Conservation (phyloP, 2,329 filamentous ascomycete genomes). For the Monilinia fructicola region DNA sequence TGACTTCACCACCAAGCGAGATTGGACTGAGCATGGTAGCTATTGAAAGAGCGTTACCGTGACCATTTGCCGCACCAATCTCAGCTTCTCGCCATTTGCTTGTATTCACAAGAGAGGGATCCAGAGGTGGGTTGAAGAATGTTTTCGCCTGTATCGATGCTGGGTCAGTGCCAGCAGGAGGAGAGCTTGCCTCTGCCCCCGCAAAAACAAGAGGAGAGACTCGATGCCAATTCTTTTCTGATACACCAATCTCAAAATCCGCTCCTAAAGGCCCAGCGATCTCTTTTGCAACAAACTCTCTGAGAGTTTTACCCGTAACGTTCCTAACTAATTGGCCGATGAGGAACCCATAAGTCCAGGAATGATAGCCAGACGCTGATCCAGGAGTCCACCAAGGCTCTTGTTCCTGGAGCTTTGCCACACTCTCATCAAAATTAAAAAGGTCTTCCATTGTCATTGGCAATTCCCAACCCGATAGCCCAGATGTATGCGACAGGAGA, state of each 20-base stretch:
- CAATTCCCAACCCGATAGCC: neutral
- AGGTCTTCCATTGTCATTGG: neutral
- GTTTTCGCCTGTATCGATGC: neutral
- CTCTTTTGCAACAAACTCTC: conserved; percentile 44
- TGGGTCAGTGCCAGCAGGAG: neutral
- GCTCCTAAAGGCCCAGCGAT: conserved; percentile 17
- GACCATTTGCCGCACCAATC: conserved; percentile 47
- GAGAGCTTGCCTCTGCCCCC: neutral
- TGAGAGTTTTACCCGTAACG: conserved; percentile 44
- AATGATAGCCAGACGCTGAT: conserved; percentile 47
- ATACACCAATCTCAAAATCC: conserved; percentile 24
- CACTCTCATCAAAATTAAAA: neutral
- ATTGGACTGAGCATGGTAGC: conserved; percentile 30
- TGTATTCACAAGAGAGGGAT: conserved; percentile 7
- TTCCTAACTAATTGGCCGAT: conserved; percentile 48
- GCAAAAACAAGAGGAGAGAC: conserved; percentile 21
- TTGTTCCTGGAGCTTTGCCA: conserved; percentile 41
- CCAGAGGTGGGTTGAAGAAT: conserved; percentile 12
- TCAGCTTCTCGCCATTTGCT: conserved; percentile 42
- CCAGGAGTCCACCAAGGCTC: conserved; percentile 49
- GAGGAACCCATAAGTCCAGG: conserved; percentile 44
- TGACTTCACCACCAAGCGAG: conserved; percentile 1
- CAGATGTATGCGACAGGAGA: conserved; percentile 5
- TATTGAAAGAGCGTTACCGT: conserved; percentile 47
- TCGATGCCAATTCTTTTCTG: conserved; percentile 16